Evolutionary conservation across 2,329 filamentous ascomycete genomes (phyloP).

Genomic region (Sporothrix inflata): DNA sequence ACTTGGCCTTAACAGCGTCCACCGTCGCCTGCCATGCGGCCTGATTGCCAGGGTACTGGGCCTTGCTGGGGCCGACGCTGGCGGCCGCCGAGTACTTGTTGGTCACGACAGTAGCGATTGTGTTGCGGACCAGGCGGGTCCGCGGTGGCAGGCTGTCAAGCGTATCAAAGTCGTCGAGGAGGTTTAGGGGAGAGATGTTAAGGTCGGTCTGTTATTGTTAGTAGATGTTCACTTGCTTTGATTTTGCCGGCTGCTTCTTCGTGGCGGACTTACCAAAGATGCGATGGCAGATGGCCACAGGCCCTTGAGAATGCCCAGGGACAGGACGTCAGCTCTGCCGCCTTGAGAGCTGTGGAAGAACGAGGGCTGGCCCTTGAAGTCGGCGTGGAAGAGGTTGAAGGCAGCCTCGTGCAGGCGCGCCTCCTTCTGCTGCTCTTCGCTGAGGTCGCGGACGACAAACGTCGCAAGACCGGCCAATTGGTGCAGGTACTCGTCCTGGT

Average conservation of each 20-base stretch:
- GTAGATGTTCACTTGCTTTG: not conserved
- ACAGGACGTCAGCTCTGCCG: conserved; percentile 35
- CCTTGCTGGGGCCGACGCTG: conserved; percentile 22
- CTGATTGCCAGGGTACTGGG: conserved; percentile 38
- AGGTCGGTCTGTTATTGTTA: conserved; percentile 35
- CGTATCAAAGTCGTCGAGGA: conserved; percentile 31
- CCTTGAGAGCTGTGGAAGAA: conserved; percentile 33
- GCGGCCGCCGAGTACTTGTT: conserved; percentile 35
- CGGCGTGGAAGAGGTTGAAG: conserved; percentile 37
- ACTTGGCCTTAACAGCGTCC: conserved; percentile 23
- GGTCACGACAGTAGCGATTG: conserved; percentile 32
- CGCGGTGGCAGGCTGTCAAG: conserved; percentile 31
- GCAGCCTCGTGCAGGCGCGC: conserved; percentile 36
- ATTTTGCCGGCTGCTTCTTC: conserved; percentile 23
- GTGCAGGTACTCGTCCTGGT: conserved; percentile 34
- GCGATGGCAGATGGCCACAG: conserved; percentile 38
- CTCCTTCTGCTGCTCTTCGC: conserved; percentile 37
- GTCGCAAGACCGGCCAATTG: conserved; percentile 40
- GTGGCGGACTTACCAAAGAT: conserved; percentile 31
- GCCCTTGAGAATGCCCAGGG: conserved; percentile 39
- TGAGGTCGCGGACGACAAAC: conserved; percentile 38
- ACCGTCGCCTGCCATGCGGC: conserved; percentile 32
- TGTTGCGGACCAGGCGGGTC: conserved; percentile 33
- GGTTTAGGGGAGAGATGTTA: conserved; percentile 17
- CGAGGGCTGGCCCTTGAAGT: not conserved